Base-by-base conservation (phyloP, 1,284 basidiomycete genomes). In the Pseudomicrostroma phylloplanum region DNA sequence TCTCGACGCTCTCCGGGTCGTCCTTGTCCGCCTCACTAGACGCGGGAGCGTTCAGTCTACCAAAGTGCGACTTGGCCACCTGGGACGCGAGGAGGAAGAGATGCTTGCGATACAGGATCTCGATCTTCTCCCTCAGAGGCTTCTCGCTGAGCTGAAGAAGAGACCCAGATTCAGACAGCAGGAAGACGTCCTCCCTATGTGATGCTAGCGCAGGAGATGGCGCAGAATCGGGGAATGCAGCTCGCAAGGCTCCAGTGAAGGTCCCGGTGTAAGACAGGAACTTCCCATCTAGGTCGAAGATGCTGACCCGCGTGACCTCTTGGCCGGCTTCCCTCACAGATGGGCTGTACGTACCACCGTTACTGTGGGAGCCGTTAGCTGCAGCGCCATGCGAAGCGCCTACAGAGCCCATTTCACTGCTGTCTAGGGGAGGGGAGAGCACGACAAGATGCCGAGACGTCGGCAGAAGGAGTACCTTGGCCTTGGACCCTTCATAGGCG, bases 251-350 rank as follows among this genome's bases (percentile, higher is more conserved):
- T 1, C 67, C 65, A 8, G 67, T 67, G 48, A 76, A 73, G 12
- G 71, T 71, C 19, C 67, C 69, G 26, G 64, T 67, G 40, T 89
- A 92, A 2, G 89, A 89, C 6, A 96, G 85, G 57, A 94, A 85
- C 81, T 93, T 93, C 81, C 94, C 96, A 78, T 92, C 90, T 26
- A 90, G 85, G 77, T 63, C 93, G 68, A 98, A 90, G 1, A 98
- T 85, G 0, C 89, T 89, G 48, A 98, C 85, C 71, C 90, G 92
- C 17, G 89, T 88, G 26, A 91, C 86, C 61, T 94, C 66, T 21
- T 21, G 17, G 55, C 17, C n/a, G n/a, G 23, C 53, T n/a, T 12
- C 49, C 9, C 56, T 49, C 26, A 30, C 41, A 19, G 19, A 25
- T 3, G 25, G 54, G 0, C 23, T 26, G 7, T 36, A 36, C 17